Conservation (phyloP, 495 filamentous ascomycete genomes). For the Aspergillus homomorphus region DNA sequence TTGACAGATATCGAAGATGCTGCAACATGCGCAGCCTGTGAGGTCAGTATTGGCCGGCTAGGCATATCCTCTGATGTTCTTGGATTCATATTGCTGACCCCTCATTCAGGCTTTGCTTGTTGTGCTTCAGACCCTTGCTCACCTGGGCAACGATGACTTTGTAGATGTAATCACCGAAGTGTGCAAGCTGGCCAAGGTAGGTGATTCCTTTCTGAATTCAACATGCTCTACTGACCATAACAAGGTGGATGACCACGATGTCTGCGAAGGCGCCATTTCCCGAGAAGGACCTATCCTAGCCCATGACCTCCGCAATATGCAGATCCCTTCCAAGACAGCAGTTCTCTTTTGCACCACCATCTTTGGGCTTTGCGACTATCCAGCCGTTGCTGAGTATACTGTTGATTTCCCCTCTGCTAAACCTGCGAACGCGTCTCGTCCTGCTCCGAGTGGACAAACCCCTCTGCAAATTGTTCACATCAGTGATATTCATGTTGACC, state of each 20-base stretch:
- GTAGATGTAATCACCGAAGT: slow-evolving; percentile 4
- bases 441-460: not conserved
- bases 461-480: slow-evolving; percentile 4
- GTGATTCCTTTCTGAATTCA: not conserved
- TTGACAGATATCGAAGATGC: slow-evolving; percentile 3
- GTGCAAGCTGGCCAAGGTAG: not conserved
- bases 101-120: not conserved
- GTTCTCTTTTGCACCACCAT: slow-evolving; percentile 3
- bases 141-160: slow-evolving; percentile 5
- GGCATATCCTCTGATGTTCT: too few relatives aligned
- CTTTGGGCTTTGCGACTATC: slow-evolving; percentile 1
- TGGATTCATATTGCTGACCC: not conserved
- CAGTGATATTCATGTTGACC: slow-evolving; percentile 3
- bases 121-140: slow-evolving; percentile 3
- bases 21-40: not conserved
- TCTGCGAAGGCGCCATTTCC: not conserved
- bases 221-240: not conserved
- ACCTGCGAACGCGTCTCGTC: not conserved
- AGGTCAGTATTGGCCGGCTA: not conserved
- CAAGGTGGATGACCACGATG: slow-evolving; percentile 2
- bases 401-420: slow-evolving; percentile 1
- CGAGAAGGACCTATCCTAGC: slow-evolving; percentile 2
- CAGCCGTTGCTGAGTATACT: slow-evolving; percentile 1
- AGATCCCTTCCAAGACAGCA: slow-evolving; percentile 2
- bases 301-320: not conserved